phyloP scores from a whole-genome alignment of 1,284 basidiomycete genomes.

The Neolentinus lepideus region DNA sequence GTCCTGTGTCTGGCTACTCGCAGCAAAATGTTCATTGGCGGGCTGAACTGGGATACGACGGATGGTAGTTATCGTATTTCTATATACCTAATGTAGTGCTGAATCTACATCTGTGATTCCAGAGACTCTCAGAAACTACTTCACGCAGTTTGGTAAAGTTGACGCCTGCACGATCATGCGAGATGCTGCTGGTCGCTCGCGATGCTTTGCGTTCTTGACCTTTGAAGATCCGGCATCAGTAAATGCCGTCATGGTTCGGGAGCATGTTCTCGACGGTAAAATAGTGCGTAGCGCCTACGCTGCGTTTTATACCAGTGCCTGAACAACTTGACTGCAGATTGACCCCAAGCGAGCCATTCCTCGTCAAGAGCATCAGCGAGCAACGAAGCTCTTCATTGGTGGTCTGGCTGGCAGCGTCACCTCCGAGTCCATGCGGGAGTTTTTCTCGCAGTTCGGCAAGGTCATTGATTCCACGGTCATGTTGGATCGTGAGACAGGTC shows the following conservation, averaged over 20 bases:
- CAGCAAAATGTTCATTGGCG: conserved; percentile 98
- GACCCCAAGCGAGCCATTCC: conserved; percentile 99
- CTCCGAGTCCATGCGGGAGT: conserved; percentile 87
- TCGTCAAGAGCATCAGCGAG: conserved; percentile 86
- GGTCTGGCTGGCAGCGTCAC: conserved; percentile 90
- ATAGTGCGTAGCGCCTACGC: conserved; percentile 51
- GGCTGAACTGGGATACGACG: conserved; percentile 95
- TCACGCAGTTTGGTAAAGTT: conserved; percentile 86
- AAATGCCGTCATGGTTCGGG: conserved; percentile 83
- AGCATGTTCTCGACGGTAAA: conserved; percentile 91
- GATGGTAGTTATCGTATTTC: conserved; percentile 59
- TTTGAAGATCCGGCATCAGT: conserved; percentile 85
- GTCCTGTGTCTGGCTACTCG: conserved; percentile 19
- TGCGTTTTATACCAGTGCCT: conserved; percentile 3
- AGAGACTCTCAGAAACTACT: conserved; percentile 84
- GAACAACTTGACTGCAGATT: conserved; percentile 53
- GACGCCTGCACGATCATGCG: conserved; percentile 95
- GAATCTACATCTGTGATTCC: conserved; percentile 23
- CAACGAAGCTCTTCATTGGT: conserved; percentile 93
- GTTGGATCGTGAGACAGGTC: conserved; percentile 94
- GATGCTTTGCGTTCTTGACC: conserved; percentile 92
- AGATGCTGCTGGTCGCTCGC: conserved; percentile 82
- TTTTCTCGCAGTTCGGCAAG: conserved; percentile 87
- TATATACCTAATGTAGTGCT: conserved; percentile 29
- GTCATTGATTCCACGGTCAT: conserved; percentile 98